Evolutionary conservation across 306 rosid genomes (phyloP).

Genomic region (Begonia fuchsioides): DNA sequence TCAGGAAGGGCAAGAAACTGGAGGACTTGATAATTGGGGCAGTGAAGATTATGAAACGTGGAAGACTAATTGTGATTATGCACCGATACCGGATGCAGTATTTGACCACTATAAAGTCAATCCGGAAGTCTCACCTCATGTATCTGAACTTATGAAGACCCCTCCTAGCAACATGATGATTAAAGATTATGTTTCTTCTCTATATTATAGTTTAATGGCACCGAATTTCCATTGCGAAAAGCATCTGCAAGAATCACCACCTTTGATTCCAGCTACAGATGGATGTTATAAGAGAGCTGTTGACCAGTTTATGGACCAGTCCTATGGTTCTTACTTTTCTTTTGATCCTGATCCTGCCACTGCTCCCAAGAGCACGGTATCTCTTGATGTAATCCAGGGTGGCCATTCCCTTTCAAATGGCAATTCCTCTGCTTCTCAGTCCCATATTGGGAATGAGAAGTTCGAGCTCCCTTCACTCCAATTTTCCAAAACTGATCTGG

Average conservation of each 20-base stretch:
- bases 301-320: slow-evolving; percentile 28
- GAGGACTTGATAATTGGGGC: slow-evolving; percentile 29
- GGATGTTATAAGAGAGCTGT: slow-evolving; percentile 25
- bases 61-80: slow-evolving; percentile 25
- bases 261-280: slow-evolving; percentile 33
- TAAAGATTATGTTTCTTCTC: slow-evolving; percentile 55
- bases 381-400: slow-evolving; percentile 27
- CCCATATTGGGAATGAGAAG: slow-evolving; percentile 63
- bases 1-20: slow-evolving; percentile 32
- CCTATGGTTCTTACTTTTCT: slow-evolving; percentile 32
- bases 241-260: slow-evolving; percentile 46
- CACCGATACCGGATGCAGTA: slow-evolving; percentile 42
- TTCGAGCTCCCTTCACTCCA: slow-evolving; percentile 99
- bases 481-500: slow-evolving; percentile 76
- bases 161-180: slow-evolving; percentile 29
- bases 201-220: slow-evolving; percentile 30
- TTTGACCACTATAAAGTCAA: slow-evolving; percentile 45
- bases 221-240: slow-evolving; percentile 44
- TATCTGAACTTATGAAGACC: slow-evolving; percentile 36
- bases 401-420: slow-evolving; percentile 87
- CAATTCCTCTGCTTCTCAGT: slow-evolving; percentile 82
- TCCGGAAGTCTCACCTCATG: slow-evolving; percentile 35
- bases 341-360: slow-evolving; percentile 47
- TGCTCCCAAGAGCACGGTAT: slow-evolving; percentile 28
- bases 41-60: slow-evolving; percentile 29